Evolutionary conservation across 2,329 filamentous ascomycete genomes (phyloP).

Genomic region (Clonostachys sp.): DNA sequence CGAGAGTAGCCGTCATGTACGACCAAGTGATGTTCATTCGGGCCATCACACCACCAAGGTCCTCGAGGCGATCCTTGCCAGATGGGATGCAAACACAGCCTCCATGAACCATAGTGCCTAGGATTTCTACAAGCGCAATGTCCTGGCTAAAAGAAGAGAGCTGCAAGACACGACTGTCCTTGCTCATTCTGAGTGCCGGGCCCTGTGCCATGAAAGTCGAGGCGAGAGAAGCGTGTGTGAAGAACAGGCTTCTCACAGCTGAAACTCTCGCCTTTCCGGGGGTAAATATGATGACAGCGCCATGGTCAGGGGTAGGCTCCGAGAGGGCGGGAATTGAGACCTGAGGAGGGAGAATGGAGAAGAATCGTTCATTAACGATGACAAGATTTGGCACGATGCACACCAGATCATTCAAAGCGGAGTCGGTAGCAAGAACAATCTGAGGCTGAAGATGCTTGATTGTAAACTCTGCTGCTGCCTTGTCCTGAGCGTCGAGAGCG

Average conservation of each 20-base stretch:
- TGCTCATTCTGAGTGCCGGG: conserved; percentile 40
- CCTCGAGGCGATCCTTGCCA: conserved; percentile 39
- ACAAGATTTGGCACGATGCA: conserved; percentile 32
- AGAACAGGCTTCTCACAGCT: conserved; percentile 49
- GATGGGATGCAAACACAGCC: conserved; percentile 57
- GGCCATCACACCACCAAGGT: conserved; percentile 44
- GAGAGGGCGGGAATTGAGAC: conserved; percentile 16
- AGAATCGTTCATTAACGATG: conserved; percentile 33
- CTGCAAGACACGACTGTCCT: conserved; percentile 49
- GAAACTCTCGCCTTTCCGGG: conserved; percentile 41
- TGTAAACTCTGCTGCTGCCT: conserved; percentile 31
- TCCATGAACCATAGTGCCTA: conserved; percentile 48
- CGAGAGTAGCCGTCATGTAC: conserved; percentile 56
- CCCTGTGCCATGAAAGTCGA: conserved; percentile 48
- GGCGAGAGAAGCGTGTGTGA: conserved; percentile 55
- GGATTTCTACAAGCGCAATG: conserved; percentile 43
- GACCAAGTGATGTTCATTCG: conserved; percentile 46
- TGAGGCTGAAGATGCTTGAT: conserved; percentile 36
- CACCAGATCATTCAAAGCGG: conserved; percentile 29
- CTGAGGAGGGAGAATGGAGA: conserved; percentile 25
- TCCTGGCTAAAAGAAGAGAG: conserved; percentile 51
- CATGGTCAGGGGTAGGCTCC: conserved; percentile 33
- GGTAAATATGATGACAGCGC: conserved; percentile 59
- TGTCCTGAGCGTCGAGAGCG: conserved; percentile 40
- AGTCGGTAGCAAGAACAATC: conserved; percentile 38